phyloP scores from a whole-genome alignment of 495 filamentous ascomycete genomes.

The Daldinia bambusicola region DNA sequence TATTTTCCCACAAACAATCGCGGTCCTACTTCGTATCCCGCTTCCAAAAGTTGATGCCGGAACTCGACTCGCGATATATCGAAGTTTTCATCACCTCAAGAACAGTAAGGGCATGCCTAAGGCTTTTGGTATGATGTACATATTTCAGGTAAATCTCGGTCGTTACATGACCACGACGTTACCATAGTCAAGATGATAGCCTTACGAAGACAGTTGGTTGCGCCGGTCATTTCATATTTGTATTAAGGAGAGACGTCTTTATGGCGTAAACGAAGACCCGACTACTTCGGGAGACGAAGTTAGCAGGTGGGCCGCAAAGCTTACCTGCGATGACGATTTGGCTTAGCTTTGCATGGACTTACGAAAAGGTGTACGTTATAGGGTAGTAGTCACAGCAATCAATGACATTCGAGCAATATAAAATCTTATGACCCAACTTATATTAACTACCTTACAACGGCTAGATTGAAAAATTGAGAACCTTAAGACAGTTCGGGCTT shows the following conservation, averaged over 20 bases:
- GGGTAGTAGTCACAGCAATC: conserved; percentile 12
- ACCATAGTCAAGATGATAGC: not conserved
- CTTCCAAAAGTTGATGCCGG: not conserved
- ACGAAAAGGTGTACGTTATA: conserved; percentile 28
- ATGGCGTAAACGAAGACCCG: conserved; percentile 24
- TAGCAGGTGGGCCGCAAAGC: conserved; percentile 12
- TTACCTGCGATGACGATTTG: conserved; percentile 16
- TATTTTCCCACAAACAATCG: not conserved
- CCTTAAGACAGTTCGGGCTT: not conserved
- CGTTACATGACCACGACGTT: conserved; percentile 1
- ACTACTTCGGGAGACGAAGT: conserved; percentile 1
- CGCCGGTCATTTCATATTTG: conserved; percentile 23
- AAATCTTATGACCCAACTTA: not conserved
- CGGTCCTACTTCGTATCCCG: not conserved
- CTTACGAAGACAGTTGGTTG: conserved; percentile 11
- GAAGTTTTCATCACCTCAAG: conserved; percentile 5
- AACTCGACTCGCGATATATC: conserved; percentile 5
- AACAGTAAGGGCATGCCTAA: not conserved
- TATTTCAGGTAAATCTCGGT: not conserved
- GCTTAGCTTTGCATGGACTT: conserved; percentile 24
- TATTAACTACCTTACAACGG: no score
- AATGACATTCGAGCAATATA: conserved; percentile 13
- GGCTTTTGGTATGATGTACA: conserved; percentile 11
- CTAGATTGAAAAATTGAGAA: not conserved
- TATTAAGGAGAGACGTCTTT: conserved; percentile 10